Evolutionary conservation across 2,329 filamentous ascomycete species (phyloP).

Genomic region (Talaromyces amestolkiae): DNA sequence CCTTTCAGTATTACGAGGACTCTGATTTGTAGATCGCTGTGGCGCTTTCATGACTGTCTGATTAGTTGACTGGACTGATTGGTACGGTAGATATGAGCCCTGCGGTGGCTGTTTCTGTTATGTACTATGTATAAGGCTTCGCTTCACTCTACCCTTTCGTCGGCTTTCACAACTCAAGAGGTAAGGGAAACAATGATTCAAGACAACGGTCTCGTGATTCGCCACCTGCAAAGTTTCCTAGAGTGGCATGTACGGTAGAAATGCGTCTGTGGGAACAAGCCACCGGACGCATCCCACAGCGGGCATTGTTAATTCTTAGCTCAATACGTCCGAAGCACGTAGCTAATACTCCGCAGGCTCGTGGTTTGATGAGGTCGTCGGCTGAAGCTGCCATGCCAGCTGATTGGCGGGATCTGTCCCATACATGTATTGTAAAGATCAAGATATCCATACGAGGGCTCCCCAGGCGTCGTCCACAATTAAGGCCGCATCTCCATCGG

Average conservation of each 20-base stretch:
- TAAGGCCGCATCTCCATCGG: background rate
- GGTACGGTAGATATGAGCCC: background rate
- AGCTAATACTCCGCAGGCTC: background rate
- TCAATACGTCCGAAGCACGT: background rate
- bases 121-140: background rate
- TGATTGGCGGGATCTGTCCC: constrained; percentile 8
- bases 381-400: background rate
- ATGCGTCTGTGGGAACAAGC: background rate
- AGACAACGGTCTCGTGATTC: background rate
- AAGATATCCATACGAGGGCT: too few species aligned
- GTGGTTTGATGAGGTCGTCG: background rate
- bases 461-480: too few species aligned
- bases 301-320: background rate
- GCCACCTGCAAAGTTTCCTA: background rate
- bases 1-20: background rate
- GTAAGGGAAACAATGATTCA: background rate
- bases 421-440: background rate
- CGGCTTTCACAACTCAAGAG: background rate
- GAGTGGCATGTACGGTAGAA: background rate
- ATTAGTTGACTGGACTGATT: background rate
- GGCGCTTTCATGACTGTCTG: background rate
- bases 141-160: background rate
- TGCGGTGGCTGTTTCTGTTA: background rate
- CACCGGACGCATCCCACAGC: background rate
- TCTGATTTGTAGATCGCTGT: constrained; percentile 2